A percentile compares a stretch with the other conserved stretches of the same genome.
These are phyloP conservation scores for Wickerhamiella domercqiae DNA, from an alignment of 805 yeast genomes.

Conservation along the genomic window DNA sequence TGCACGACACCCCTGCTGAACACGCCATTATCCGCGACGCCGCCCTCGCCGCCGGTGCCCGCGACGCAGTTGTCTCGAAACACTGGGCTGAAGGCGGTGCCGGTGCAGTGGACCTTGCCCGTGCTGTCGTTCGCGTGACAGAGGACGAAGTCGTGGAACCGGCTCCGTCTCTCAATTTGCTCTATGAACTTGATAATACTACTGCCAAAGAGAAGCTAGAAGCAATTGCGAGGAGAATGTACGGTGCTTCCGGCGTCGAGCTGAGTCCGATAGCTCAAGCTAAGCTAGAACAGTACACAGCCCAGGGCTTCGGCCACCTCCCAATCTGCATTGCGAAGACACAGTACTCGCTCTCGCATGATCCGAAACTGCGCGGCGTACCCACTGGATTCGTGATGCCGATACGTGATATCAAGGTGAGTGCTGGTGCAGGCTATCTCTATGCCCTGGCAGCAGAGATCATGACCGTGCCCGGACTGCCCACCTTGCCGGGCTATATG, in stretches of 20 bases:
- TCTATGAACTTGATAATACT: slow-evolving; percentile 53
- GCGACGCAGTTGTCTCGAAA: slow-evolving; percentile 74
- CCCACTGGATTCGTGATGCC: slow-evolving; percentile 91
- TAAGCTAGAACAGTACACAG: slow-evolving; percentile 67
- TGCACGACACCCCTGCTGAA: slow-evolving; percentile 67
- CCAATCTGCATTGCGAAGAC: slow-evolving; percentile 98
- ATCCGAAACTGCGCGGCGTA: slow-evolving; percentile 83
- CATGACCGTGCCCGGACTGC: slow-evolving; percentile 93
- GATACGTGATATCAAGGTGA: slow-evolving; percentile 82
- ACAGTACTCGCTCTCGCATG: slow-evolving; percentile 91
- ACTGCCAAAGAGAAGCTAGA: slow-evolving; percentile 68
- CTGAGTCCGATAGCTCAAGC: slow-evolving; percentile 65
- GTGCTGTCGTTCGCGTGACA: slow-evolving; percentile 64
- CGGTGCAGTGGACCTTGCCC: slow-evolving; percentile 74
- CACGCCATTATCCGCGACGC: slow-evolving; percentile 63
- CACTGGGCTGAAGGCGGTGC: slow-evolving; percentile 95
- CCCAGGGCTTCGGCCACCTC: slow-evolving; percentile 76
- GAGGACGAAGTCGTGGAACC: slow-evolving; percentile 26
- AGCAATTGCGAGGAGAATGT: slow-evolving; percentile 73
- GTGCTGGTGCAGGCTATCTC: slow-evolving; percentile 92
- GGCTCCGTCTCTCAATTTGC: slow-evolving; percentile 41
- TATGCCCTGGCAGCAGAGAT: slow-evolving; percentile 95
- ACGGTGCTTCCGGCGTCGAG: slow-evolving; percentile 80
- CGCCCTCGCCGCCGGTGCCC: slow-evolving; percentile 78
- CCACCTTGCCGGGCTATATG: slow-evolving; percentile 94